phyloP scores from a whole-genome alignment of 176 grass and related monocot genomes.

The Musa schizocarpa region DNA sequence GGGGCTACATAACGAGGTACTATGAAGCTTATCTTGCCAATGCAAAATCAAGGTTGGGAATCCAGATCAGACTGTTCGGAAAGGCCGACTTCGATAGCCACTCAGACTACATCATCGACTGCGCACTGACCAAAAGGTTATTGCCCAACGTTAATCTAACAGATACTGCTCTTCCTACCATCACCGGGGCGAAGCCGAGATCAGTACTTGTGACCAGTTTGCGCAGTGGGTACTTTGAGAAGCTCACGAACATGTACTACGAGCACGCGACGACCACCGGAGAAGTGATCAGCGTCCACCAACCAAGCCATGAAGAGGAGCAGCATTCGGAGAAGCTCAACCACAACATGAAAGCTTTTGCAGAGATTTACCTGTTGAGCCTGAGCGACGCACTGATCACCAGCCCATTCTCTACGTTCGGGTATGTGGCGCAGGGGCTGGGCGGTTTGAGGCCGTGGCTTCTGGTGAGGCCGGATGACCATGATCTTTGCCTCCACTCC shows the following conservation, averaged over 20 bases:
- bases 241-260: conserved; percentile 10
- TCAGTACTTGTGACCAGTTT: not conserved
- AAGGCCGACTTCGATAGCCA: not conserved
- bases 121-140: not conserved
- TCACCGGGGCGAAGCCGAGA: not conserved
- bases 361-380: conserved; percentile 9
- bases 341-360: conserved; percentile 8
- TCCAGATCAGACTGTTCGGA: not conserved
- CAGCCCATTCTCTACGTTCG: conserved; percentile 30
- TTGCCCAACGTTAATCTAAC: not conserved
- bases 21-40: conserved; percentile 4
- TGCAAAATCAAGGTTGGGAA: not conserved
- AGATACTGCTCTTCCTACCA: not conserved
- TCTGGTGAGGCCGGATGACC: not conserved
- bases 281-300: conserved; percentile 9
- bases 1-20: conserved; percentile 7
- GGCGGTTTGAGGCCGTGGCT: conserved; percentile 17
- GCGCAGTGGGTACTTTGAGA: not conserved
- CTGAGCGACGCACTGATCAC: not conserved
- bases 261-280: not conserved
- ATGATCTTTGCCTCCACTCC: conserved; percentile 42
- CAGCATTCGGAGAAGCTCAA: not conserved
- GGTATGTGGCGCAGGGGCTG: conserved; percentile 35
- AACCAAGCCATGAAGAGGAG: conserved; percentile 7
- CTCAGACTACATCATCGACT: not conserved